Base-by-base conservation (phyloP, 2,329 filamentous ascomycete genomes). In the Didymella exigua region DNA sequence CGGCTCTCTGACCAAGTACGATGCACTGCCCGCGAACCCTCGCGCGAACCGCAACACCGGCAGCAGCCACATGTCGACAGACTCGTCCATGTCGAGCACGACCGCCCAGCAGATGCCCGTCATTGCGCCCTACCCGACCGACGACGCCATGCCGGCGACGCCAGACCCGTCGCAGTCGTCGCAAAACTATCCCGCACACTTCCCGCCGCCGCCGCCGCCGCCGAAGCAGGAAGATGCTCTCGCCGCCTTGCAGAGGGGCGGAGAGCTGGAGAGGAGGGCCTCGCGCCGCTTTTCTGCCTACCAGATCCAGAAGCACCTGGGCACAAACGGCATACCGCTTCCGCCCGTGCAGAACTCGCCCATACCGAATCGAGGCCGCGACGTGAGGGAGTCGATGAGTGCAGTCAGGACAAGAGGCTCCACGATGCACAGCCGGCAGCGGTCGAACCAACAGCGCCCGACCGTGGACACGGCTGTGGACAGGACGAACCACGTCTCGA, bases 271-370 rank as follows among this genome's bases (percentile, higher is more conserved):
- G 76, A 86, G 95, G 70, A 85, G 95, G 71, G 95, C 95, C 0
- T 99, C 95, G 13, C 84, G 93, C 63, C 84, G 95, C 68, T 99
- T 98, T 72, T 98, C 95, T 2, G 90, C 92, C 48, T 99, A 98
- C 72, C 95, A 99, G 70, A 96, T 99, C 64, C 91, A 91, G 40
- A 98, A 97, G 71, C 92, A 96, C 67, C 81, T 98, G 2, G 93
- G 93, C 10, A 88, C 89, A 14, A 92, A 88, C 75, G 91, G 90
- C 18, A 88, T 98, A 14, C 91, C 93, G 6, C 84, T 98, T 18
- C 92, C 93, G 23, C 82, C 90, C 5, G 75, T 81, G 16, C 91
- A 96, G 70, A 91, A 88, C 58, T 88, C 89, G 4, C 91, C 90
- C 1, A 83, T 93, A 59, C 93, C 93, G 5, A 96, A 96, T 70